Conservation (phyloP, 106 monocot species). For the Acanthochlamys bracteata region DNA sequence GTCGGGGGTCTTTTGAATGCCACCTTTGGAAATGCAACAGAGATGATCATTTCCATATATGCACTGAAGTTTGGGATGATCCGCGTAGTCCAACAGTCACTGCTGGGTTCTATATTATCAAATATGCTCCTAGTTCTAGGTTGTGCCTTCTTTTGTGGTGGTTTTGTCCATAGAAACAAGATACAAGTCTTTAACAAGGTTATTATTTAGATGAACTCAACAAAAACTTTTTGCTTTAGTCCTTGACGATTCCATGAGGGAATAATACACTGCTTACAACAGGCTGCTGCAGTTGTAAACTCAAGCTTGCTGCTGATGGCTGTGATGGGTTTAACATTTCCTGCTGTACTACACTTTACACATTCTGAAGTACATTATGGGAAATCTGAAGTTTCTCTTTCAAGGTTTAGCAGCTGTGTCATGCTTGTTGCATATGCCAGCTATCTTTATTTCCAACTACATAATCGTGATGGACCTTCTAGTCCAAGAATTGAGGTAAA, state of each 20-base stretch:
- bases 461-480: slow-evolving; percentile 21
- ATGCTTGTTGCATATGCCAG: slow-evolving; percentile 66
- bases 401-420: slow-evolving; percentile 71
- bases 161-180: slow-evolving; percentile 60
- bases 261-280: too few species aligned
- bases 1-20: slow-evolving; percentile 96
- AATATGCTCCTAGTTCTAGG: slow-evolving; percentile 99
- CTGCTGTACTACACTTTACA: slow-evolving; percentile 69
- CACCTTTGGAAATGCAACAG: slow-evolving; percentile 98
- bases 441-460: slow-evolving; percentile 60
- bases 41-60: slow-evolving; percentile 96
- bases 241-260: too few species aligned
- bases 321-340: slow-evolving; percentile 71
- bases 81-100: slow-evolving; percentile 93
- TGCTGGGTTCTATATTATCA: slow-evolving; percentile 90
- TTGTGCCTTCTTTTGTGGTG: slow-evolving; percentile 94
- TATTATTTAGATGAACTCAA: slow-evolving; percentile 5
- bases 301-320: slow-evolving; percentile 83
- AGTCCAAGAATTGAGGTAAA: slow-evolving; percentile 31
- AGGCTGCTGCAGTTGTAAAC: slow-evolving; percentile 66
- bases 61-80: slow-evolving; percentile 87
- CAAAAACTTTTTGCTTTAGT: too few species aligned
- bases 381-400: slow-evolving; percentile 62
- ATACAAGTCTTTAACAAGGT: slow-evolving; percentile 95
- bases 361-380: slow-evolving; percentile 60